phyloP scores from a whole-genome alignment of 345 rosid species.

The Moricandia arvensis region DNA sequence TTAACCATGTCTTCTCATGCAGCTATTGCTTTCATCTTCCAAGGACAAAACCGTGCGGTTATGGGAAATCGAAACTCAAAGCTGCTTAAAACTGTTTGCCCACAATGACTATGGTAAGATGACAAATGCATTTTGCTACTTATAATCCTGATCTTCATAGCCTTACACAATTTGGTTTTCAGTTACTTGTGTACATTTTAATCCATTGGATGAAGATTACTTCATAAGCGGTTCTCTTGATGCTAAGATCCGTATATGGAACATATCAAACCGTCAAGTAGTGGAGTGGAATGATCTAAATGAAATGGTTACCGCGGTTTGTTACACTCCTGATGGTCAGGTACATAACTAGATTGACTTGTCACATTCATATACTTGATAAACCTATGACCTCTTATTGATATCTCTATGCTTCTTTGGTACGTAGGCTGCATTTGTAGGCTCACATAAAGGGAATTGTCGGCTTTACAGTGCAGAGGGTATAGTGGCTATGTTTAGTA shows the following conservation, averaged over 20 bases:
- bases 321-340: conserved; percentile 96
- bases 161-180: conserved; percentile 21
- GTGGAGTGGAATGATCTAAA: conserved; percentile 87
- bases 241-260: conserved; percentile 90
- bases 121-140: neutral
- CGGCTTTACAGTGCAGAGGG: conserved; percentile 70
- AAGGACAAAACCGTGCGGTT: conserved; percentile 97
- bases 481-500: conserved; percentile 23
- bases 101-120: conserved; percentile 90
- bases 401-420: conserved; percentile 19
- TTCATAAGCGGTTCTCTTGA: conserved; percentile 98
- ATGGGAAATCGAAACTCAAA: conserved; percentile 83
- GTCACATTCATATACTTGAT: neutral
- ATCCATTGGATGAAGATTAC: conserved; percentile 81
- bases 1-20: conserved; percentile 30
- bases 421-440: conserved; percentile 69
- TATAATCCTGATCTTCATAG: neutral
- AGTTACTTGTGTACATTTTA: conserved; percentile 97
- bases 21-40: conserved; percentile 88
- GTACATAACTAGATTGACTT: conserved; percentile 35
- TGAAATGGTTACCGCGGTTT: conserved; percentile 93
- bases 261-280: conserved; percentile 60
- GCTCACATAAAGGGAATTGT: conserved; percentile 79
- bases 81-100: conserved; percentile 79
- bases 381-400: neutral